Conservation (phyloP, 495 filamentous ascomycete genomes). For the Extremus antarcticus region DNA sequence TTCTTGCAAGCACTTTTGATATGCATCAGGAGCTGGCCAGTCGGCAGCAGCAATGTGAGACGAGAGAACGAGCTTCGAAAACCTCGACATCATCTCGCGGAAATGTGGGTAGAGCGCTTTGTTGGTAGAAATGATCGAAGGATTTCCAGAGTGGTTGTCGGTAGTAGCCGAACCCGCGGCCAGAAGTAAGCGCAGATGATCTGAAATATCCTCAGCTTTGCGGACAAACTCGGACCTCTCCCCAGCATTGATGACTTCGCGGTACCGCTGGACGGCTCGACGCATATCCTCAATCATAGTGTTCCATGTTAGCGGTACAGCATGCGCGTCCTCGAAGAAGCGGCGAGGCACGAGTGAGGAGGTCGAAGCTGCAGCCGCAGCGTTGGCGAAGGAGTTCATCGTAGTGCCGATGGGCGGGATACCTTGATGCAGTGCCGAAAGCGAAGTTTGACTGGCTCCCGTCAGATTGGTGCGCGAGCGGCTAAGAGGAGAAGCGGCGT, state of each 20-base stretch:
- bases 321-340: conserved; percentile 74
- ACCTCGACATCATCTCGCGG: conserved; percentile 98
- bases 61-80: conserved; percentile 93
- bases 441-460: conserved; percentile 26
- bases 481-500: conserved; percentile 42
- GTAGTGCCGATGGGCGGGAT: conserved; percentile 49
- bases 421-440: conserved; percentile 35
- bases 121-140: conserved; percentile 97
- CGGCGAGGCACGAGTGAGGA: conserved; percentile 58
- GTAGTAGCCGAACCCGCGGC: conserved; percentile 92
- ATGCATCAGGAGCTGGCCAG: conserved; percentile 75
- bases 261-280: conserved; percentile 72
- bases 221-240: conserved; percentile 83
- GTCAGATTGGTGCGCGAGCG: conserved; percentile 24
- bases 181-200: conserved; percentile 85
- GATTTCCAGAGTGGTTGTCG: conserved; percentile 95
- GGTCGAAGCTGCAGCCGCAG: conserved; percentile 44
- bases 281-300: conserved; percentile 84
- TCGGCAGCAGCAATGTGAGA: conserved; percentile 97
- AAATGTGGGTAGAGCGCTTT: conserved; percentile 95
- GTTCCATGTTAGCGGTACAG: conserved; percentile 73
- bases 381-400: conserved; percentile 55
- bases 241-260: conserved; percentile 67
- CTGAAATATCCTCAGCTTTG: conserved; percentile 91
- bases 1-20: conserved; percentile 87